phyloP scores from a whole-genome alignment of 805 yeast genomes.

The Schizosaccharomyces pombe region DNA sequence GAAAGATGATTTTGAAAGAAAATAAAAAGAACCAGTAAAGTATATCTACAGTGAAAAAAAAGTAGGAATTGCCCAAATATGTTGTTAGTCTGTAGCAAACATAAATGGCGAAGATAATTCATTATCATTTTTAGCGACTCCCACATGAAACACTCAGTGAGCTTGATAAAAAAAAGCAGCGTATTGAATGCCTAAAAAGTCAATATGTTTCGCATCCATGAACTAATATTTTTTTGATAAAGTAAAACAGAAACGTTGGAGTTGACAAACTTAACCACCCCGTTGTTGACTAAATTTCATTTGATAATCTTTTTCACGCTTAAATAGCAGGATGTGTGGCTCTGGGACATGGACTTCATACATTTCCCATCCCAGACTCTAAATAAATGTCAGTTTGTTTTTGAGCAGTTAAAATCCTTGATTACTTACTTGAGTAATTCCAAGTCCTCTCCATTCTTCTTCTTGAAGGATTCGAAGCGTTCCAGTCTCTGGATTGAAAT shows the following conservation, averaged over 20 bases:
- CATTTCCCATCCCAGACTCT: constrained; percentile 3
- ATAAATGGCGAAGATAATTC: too few relatives aligned
- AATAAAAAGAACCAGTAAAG: too few relatives aligned
- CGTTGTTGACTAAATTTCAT: not conserved
- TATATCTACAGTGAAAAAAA: too few relatives aligned
- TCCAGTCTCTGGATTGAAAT: constrained; percentile 80
- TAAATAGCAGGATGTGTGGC: constrained; percentile 82
- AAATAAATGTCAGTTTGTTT: not conserved
- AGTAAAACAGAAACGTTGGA: not conserved
- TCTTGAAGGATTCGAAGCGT: constrained; percentile 73
- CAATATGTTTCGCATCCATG: too few relatives aligned
- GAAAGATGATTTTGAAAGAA: too few relatives aligned
- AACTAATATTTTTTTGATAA: too few relatives aligned
- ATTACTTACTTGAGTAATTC: constrained; percentile 53
- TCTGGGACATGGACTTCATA: constrained; percentile 43
- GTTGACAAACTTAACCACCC: not conserved
- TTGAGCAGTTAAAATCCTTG: constrained; percentile 11
- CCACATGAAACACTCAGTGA: too few relatives aligned
- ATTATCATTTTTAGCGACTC: too few relatives aligned
- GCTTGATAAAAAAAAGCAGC: too few relatives aligned
- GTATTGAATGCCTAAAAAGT: too few relatives aligned
- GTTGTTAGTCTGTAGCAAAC: too few relatives aligned
- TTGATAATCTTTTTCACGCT: constrained; percentile 15
- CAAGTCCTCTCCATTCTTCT: constrained; percentile 97
- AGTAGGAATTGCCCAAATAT: too few relatives aligned